Evolutionary conservation across 2,329 filamentous ascomycete species (phyloP).

Genomic region (Aspergillus novoparasiticus): DNA sequence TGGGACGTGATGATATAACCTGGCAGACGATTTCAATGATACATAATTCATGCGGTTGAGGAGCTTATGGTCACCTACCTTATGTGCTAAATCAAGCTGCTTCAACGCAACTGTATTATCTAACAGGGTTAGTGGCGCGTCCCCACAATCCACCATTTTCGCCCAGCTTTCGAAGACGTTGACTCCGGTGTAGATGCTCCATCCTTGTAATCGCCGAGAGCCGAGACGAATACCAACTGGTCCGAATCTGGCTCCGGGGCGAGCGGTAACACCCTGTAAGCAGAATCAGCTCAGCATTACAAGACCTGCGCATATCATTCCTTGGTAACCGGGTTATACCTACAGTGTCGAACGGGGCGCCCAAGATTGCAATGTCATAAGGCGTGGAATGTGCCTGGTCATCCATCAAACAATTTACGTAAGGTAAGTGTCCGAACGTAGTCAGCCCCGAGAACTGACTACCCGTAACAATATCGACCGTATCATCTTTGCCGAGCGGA

Average conservation of each 20-base stretch:
- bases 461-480: conserved; percentile 45
- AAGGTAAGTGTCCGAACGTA: conserved; percentile 38
- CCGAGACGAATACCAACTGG: conserved; percentile 55
- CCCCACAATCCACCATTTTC: conserved; percentile 58
- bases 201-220: conserved; percentile 51
- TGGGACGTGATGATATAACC: conserved; percentile 49
- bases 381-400: conserved; percentile 18
- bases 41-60: not conserved
- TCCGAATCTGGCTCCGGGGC: conserved; percentile 57
- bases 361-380: conserved; percentile 49
- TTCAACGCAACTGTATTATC: conserved; percentile 59
- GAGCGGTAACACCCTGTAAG: conserved; percentile 46
- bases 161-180: conserved; percentile 53
- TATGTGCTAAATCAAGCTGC: conserved; percentile 55
- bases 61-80: conserved; percentile 31
- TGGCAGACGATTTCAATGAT: conserved; percentile 16
- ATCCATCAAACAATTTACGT: conserved; percentile 32
- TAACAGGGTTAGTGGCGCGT: conserved; percentile 55
- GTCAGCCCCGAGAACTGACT: conserved; percentile 45
- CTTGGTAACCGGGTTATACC: not conserved
- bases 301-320: not conserved
- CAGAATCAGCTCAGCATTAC: not conserved
- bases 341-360: conserved; percentile 55
- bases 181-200: conserved; percentile 53
- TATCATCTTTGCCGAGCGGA: conserved; percentile 27